Evolutionary conservation across 2,329 filamentous ascomycete species (phyloP).

Genomic region (Metarhizium robertsii): DNA sequence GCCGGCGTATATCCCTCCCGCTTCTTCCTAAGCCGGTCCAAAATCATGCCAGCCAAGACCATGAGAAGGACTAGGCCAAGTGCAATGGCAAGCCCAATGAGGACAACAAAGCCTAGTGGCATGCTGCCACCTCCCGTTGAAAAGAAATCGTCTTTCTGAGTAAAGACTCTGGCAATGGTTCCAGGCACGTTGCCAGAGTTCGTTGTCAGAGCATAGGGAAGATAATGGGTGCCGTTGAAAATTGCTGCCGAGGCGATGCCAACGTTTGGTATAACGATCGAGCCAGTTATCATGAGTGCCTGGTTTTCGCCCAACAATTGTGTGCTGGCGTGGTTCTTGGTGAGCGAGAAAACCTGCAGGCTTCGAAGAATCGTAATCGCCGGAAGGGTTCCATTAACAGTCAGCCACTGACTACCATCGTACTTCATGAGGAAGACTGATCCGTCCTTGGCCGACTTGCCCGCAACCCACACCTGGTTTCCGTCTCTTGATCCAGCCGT

Average conservation of each 20-base stretch:
- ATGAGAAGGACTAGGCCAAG: conserved; percentile 70
- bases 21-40: conserved; percentile 68
- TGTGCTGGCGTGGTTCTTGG: conserved; percentile 54
- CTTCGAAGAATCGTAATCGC: conserved; percentile 61
- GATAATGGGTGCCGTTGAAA: conserved; percentile 73
- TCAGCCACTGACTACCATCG: conserved; percentile 61
- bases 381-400: conserved; percentile 54
- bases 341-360: conserved; percentile 71
- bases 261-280: conserved; percentile 64
- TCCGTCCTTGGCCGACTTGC: conserved; percentile 52
- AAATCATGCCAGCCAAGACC: conserved; percentile 62
- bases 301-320: conserved; percentile 57
- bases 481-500: conserved; percentile 63
- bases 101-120: conserved; percentile 66
- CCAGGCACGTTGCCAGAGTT: conserved; percentile 56
- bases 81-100: conserved; percentile 72
- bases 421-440: conserved; percentile 76
- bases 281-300: conserved; percentile 75
- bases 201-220: conserved; percentile 73
- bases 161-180: conserved; percentile 73
- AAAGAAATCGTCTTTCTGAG: conserved; percentile 73
- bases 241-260: conserved; percentile 78
- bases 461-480: conserved; percentile 73
- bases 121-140: conserved; percentile 47
- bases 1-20: conserved; percentile 75